phyloP scores from a whole-genome alignment of 176 grass and related monocot species.

The maize (Zea mays) region DNA sequence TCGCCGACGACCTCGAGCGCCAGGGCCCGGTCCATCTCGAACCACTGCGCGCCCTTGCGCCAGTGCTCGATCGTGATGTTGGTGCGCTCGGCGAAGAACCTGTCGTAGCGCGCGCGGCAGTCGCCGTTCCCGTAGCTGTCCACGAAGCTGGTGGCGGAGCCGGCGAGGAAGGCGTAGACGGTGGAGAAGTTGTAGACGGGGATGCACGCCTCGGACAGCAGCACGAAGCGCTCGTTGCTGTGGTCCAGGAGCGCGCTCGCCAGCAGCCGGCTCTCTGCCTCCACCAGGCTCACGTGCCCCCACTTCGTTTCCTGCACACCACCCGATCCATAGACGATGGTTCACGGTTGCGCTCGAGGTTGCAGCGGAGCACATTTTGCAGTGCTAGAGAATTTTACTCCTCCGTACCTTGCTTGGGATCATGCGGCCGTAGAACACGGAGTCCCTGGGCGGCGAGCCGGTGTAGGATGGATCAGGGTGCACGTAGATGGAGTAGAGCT shows the following conservation, averaged over 20 bases:
- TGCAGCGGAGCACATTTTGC: background rate
- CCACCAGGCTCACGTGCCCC: conserved; percentile 53
- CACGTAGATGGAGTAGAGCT: conserved; percentile 58
- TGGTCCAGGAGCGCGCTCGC: conserved; percentile 67
- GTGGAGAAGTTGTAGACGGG: conserved; percentile 42
- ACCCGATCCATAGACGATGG: background rate
- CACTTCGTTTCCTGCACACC: conserved; percentile 35
- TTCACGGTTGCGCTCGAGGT: background rate
- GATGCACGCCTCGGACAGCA: conserved; percentile 71
- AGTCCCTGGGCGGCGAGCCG: conserved; percentile 28
- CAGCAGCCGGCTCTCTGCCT: conserved; percentile 57
- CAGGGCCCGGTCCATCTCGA: conserved; percentile 54
- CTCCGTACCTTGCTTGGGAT: conserved; percentile 64
- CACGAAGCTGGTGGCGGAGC: conserved; percentile 52
- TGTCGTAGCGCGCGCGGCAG: conserved; percentile 3
- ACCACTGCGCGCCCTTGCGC: conserved; percentile 82
- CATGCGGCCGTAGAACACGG: conserved; percentile 58
- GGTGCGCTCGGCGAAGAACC: background rate
- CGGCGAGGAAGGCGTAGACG: conserved; percentile 40
- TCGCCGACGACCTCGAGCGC: background rate
- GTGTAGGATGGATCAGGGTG: conserved; percentile 54
- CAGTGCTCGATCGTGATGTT: conserved; percentile 32
- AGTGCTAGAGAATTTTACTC: background rate
- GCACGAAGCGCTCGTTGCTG: conserved; percentile 56
- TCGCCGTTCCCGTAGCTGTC: conserved; percentile 43